Conservation (phyloP, 805 yeast species). For the Teunomyces gatunensis region DNA sequence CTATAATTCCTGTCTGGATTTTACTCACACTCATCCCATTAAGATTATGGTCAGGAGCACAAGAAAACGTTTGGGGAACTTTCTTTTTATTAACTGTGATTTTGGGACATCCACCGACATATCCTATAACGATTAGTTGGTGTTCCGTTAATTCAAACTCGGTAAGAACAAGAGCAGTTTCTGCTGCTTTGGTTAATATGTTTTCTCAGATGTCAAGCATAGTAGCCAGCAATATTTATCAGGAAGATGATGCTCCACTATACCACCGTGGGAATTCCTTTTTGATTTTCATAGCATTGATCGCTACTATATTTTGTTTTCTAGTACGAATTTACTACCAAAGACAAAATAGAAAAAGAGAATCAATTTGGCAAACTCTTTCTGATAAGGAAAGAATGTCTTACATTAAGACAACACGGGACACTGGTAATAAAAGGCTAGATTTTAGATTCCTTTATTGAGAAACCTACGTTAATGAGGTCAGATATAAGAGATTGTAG, state of each 20-base stretch:
- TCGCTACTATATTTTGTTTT: slow-evolving; percentile 26
- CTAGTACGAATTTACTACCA: slow-evolving; percentile 37
- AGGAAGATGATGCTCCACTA: slow-evolving; percentile 54
- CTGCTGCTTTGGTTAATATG: slow-evolving; percentile 67
- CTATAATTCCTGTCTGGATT: slow-evolving; percentile 24
- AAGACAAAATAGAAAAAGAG: slow-evolving; percentile 43
- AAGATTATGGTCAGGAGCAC: slow-evolving; percentile 42
- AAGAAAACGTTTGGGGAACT: slow-evolving; percentile 40
- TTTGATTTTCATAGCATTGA: slow-evolving; percentile 36
- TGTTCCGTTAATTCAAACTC: slow-evolving; percentile 61
- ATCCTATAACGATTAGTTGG: slow-evolving; percentile 58
- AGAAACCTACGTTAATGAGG: background rate
- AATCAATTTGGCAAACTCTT: slow-evolving; percentile 49
- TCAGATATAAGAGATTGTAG: too few species aligned
- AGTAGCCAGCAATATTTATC: slow-evolving; percentile 54
- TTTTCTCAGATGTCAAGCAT: slow-evolving; percentile 59
- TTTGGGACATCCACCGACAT: slow-evolving; percentile 47
- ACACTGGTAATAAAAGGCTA: slow-evolving; percentile 57
- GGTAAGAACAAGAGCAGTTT: slow-evolving; percentile 61
- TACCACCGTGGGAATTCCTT: slow-evolving; percentile 56
- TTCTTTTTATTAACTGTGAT: slow-evolving; percentile 36
- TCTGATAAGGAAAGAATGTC: slow-evolving; percentile 47
- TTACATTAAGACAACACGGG: slow-evolving; percentile 48
- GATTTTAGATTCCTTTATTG: slow-evolving; percentile 42
- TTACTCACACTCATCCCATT: slow-evolving; percentile 30